These are phyloP conservation scores for Chytriomyces confervae DNA, from an alignment of 192 early-diverging fungal genomes.

Conservation along the genomic window DNA sequence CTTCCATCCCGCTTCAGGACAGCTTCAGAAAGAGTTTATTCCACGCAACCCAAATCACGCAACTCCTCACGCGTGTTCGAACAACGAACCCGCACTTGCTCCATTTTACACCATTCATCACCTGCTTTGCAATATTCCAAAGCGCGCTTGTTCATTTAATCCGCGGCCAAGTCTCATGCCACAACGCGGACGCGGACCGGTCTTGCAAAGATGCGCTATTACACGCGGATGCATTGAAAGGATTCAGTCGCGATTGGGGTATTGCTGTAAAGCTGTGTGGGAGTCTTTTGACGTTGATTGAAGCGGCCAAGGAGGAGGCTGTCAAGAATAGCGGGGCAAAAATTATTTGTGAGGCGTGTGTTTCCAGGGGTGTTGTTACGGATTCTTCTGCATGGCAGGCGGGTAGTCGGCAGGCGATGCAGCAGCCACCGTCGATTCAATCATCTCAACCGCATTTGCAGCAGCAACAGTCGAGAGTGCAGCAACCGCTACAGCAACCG, in stretches of 20 bases:
- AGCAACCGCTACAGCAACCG: neutral
- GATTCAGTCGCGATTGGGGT: constrained; percentile 6
- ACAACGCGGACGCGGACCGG: neutral
- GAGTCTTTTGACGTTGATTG: constrained; percentile 20
- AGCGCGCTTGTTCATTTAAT: constrained; percentile 19
- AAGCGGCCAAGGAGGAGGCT: constrained; percentile 1
- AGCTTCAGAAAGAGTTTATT: neutral
- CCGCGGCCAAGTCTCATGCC: constrained; percentile 7
- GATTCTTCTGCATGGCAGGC: too few relatives aligned
- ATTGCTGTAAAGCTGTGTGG: constrained; percentile 4
- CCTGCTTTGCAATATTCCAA: constrained; percentile 14
- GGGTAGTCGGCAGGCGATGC: too few relatives aligned
- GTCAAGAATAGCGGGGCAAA: neutral
- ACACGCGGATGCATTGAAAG: constrained; percentile 17
- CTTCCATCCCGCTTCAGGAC: neutral
- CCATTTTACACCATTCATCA: constrained; percentile 1
- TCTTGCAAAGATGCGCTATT: neutral
- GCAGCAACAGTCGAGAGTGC: too few relatives aligned
- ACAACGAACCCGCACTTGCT: neutral
- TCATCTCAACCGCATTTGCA: too few relatives aligned
- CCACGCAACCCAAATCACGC: constrained; percentile 1
- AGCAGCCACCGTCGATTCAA: too few relatives aligned
- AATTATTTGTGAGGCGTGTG: constrained; percentile 1
- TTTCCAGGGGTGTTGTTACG: neutral
- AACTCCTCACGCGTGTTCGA: neutral